Evolutionary conservation across 345 rosid species (phyloP).

Genomic region (Salix dunnii): DNA sequence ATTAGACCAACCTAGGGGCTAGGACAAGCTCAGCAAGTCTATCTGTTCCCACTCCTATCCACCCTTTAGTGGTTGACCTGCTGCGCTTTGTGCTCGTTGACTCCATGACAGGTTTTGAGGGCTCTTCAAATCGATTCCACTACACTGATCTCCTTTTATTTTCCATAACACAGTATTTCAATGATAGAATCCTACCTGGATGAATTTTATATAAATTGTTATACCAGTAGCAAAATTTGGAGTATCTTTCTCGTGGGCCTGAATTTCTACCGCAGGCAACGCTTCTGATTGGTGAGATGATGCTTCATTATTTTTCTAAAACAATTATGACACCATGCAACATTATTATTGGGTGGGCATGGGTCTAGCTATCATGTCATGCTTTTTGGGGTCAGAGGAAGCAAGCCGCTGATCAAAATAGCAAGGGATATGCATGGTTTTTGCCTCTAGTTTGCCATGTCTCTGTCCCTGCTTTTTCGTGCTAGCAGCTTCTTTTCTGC

Average conservation of each 20-base stretch:
- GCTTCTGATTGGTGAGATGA: conserved; percentile 24
- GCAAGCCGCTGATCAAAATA: conserved; percentile 6
- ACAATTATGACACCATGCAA: background rate
- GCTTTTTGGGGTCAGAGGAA: conserved; percentile 16
- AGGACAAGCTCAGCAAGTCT: background rate
- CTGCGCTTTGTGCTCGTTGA: conserved; percentile 15
- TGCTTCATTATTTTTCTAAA: background rate
- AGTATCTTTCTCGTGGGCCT: background rate
- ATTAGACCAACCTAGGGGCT: background rate
- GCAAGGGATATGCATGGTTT: conserved; percentile 4
- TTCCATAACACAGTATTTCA: background rate
- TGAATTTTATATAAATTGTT: background rate
- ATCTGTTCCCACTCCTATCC: background rate
- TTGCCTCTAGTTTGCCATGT: conserved; percentile 2
- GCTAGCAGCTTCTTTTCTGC: background rate
- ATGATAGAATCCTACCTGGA: background rate
- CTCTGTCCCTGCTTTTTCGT: background rate
- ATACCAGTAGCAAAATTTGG: background rate
- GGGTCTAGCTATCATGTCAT: conserved; percentile 19
- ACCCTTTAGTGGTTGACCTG: conserved; percentile 22
- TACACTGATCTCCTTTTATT: background rate
- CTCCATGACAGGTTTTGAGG: background rate
- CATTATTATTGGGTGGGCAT: background rate
- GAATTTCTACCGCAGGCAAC: background rate
- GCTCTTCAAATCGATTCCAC: background rate